phyloP scores from a whole-genome alignment of 148 eudicot genomes.

The Rhododendron griersonianum region DNA sequence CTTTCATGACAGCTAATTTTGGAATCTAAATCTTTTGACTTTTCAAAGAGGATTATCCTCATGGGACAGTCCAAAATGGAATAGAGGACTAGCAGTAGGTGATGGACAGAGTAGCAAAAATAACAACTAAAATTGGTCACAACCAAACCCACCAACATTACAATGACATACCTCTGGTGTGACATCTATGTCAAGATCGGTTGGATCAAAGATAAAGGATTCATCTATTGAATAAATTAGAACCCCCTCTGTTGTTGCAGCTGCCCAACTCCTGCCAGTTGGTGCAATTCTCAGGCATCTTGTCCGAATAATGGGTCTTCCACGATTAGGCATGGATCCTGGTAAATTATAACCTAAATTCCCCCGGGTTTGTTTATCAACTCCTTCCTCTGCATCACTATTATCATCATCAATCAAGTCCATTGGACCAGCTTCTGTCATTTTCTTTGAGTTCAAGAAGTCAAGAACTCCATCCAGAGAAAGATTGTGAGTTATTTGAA shows the following conservation, averaged over 20 bases:
- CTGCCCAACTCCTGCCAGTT: slow-evolving; percentile 91
- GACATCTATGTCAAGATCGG: slow-evolving; percentile 93
- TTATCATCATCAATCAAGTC: slow-evolving; percentile 77
- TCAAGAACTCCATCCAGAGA: slow-evolving; percentile 96
- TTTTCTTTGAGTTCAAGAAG: slow-evolving; percentile 81
- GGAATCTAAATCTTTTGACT: not conserved
- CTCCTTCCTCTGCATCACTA: slow-evolving; percentile 80
- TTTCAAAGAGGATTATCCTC: not conserved
- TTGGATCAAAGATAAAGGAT: slow-evolving; percentile 91
- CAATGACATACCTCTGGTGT: slow-evolving; percentile 77
- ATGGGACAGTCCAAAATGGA: not conserved
- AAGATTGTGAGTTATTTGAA: slow-evolving; percentile 85
- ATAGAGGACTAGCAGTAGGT: not conserved
- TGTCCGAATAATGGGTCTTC: slow-evolving; percentile 83
- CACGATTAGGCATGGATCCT: slow-evolving; percentile 74
- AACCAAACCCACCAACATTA: not conserved
- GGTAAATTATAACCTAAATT: slow-evolving; percentile 64
- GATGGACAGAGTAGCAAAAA: not conserved
- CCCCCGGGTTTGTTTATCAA: slow-evolving; percentile 66
- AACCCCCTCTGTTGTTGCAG: slow-evolving; percentile 98
- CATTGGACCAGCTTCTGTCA: slow-evolving; percentile 96
- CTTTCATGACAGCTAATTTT: not conserved
- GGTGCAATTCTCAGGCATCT: slow-evolving; percentile 88
- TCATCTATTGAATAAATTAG: slow-evolving; percentile 86
- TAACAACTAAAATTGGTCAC: not conserved